Evolutionary conservation across 805 yeast genomes (phyloP).

Genomic region (Limtongia smithiae): DNA sequence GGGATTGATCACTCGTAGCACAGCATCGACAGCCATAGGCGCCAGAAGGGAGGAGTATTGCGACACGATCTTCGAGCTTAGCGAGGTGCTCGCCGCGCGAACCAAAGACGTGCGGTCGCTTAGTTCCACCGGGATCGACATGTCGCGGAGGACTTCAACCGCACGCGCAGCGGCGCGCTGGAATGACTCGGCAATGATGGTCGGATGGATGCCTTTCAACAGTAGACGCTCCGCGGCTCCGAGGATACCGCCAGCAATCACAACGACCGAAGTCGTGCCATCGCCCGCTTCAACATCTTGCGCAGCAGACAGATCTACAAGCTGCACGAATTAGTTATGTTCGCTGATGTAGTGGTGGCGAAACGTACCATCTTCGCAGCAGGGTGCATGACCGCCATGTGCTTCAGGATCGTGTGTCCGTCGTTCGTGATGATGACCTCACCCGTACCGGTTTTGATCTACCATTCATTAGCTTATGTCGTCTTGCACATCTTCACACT

Average conservation of each 20-base stretch:
- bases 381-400: conserved; percentile 98
- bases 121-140: conserved; percentile 79
- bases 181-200: conserved; percentile 88
- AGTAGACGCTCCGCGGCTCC: conserved; percentile 93
- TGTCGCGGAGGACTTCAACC: conserved; percentile 73
- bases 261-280: conserved; percentile 97
- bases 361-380: conserved; percentile 81
- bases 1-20: conserved; percentile 67
- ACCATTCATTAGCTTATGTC: too few species aligned
- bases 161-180: conserved; percentile 83
- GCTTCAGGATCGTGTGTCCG: conserved; percentile 94
- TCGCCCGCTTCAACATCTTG: conserved; percentile 99
- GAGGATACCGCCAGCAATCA: conserved; percentile 85
- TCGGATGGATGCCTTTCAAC: conserved; percentile 88
- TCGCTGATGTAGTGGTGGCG: background rate
- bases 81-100: conserved; percentile 91
- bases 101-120: conserved; percentile 76
- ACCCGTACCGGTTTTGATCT: conserved; percentile 82
- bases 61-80: conserved; percentile 90
- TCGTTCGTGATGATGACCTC: conserved; percentile 94
- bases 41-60: conserved; percentile 83
- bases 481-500: background rate
- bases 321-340: conserved; percentile 28
- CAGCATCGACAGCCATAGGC: conserved; percentile 93
- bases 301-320: conserved; percentile 95